These are phyloP conservation scores for Platanthera guangdongensis DNA, from an alignment of 106 monocot genomes.

Conservation along the genomic window DNA sequence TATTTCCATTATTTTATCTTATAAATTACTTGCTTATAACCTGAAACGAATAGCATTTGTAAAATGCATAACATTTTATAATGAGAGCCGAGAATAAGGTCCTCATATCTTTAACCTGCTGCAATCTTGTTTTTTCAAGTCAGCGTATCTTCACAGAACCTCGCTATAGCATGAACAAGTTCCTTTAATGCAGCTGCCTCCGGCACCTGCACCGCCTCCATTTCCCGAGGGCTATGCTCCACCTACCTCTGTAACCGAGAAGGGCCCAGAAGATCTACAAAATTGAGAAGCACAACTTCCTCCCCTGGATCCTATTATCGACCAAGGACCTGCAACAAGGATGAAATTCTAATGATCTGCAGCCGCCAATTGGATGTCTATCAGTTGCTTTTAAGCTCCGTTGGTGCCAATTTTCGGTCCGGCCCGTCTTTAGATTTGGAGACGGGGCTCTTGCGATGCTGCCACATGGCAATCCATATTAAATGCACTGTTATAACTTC, in stretches of 20 bases:
- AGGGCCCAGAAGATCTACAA: constrained; percentile 42
- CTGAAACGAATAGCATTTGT: not conserved
- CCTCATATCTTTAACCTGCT: no score
- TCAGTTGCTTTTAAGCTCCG: not conserved
- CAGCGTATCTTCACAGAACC: not conserved
- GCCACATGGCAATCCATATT: no score
- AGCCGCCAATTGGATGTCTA: not conserved
- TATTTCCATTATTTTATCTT: not conserved
- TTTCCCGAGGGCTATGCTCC: constrained; percentile 86
- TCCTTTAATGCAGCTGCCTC: constrained; percentile 50
- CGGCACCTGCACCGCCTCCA: constrained; percentile 77
- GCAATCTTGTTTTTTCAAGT: not conserved
- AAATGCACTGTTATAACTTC: no score
- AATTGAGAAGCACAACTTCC: constrained; percentile 32
- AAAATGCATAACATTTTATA: not conserved
- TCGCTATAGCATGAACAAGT: not conserved
- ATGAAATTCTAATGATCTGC: constrained; percentile 41
- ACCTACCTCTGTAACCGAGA: constrained; percentile 40
- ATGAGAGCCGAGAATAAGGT: no score
- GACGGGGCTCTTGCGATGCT: no score
- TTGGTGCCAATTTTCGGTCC: not conserved
- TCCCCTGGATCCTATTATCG: constrained; percentile 71
- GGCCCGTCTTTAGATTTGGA: no score
- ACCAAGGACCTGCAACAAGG: constrained; percentile 91
- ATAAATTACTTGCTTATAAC: not conserved